Conservation (phyloP, 2,329 filamentous ascomycete species). For the Sporothrix pallida region DNA sequence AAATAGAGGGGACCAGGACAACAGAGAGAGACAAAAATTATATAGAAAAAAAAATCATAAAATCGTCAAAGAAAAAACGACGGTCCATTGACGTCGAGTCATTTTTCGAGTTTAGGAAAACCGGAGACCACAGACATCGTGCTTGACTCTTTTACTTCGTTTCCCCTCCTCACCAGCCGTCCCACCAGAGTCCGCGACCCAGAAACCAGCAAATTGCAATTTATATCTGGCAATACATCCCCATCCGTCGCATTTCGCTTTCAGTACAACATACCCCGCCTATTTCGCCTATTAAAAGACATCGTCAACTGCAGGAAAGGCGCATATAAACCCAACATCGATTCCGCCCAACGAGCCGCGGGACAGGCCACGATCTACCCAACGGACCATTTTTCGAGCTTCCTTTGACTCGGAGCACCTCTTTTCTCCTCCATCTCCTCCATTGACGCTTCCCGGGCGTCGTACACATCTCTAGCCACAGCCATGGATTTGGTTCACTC, state of each 20-base stretch:
- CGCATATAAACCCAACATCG: constrained; percentile 26
- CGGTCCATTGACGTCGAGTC: constrained; percentile 29
- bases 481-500: constrained; percentile 62
- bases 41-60: constrained; percentile 24
- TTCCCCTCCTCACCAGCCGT: not conserved
- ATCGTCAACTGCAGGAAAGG: constrained; percentile 10
- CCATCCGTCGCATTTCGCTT: constrained; percentile 4
- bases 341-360: constrained; percentile 20
- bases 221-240: not conserved
- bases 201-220: constrained; percentile 13
- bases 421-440: not conserved
- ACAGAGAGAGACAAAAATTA: not conserved
- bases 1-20: constrained; percentile 20
- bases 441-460: constrained; percentile 23
- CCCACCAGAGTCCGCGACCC: not conserved
- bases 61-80: constrained; percentile 17
- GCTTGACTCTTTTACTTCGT: not conserved
- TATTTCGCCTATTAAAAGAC: not conserved
- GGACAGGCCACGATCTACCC: not conserved
- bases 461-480: not conserved
- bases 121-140: not conserved
- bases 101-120: not conserved
- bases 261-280: constrained; percentile 28
- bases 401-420: not conserved
- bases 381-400: not conserved